A percentile compares a stretch with the other conserved stretches of the same genome.
Evolutionary conservation across 2,329 filamentous ascomycete genomes (phyloP).

Genomic region (Colletotrichum simmondsii): DNA sequence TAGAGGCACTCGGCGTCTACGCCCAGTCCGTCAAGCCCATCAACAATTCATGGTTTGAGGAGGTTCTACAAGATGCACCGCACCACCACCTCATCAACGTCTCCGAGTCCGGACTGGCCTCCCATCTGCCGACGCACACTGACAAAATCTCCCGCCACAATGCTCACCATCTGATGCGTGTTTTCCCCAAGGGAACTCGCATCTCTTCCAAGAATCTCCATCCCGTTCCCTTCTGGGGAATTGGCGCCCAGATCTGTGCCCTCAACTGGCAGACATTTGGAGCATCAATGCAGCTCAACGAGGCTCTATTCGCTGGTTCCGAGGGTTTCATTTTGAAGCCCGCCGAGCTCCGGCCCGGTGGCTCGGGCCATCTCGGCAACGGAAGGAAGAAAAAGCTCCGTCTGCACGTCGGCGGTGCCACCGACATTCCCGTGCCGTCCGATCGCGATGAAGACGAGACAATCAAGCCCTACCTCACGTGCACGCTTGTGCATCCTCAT

Average conservation of each 20-base stretch:
- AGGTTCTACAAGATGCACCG: constrained; percentile 63
- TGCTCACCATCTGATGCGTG: constrained; percentile 74
- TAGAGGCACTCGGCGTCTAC: constrained; percentile 74
- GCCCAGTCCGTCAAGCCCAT: constrained; percentile 76
- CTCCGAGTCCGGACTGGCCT: constrained; percentile 68
- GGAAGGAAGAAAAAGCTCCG: constrained; percentile 58
- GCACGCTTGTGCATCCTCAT: constrained; percentile 70
- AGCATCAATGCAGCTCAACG: constrained; percentile 73
- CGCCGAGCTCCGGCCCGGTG: constrained; percentile 65
- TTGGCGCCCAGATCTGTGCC: constrained; percentile 76
- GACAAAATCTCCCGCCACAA: constrained; percentile 69
- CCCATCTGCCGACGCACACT: constrained; percentile 59
- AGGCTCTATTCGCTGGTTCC: constrained; percentile 73
- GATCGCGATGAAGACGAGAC: constrained; percentile 59
- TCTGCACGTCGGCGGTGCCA: constrained; percentile 71
- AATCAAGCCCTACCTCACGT: constrained; percentile 73
- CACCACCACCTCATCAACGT: constrained; percentile 77
- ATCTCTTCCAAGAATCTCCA: constrained; percentile 74
- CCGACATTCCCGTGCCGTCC: constrained; percentile 66
- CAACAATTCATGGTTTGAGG: constrained; percentile 73
- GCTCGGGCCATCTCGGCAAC: constrained; percentile 59
- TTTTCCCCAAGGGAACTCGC: constrained; percentile 75
- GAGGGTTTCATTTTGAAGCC: constrained; percentile 76
- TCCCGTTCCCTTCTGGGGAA: constrained; percentile 72
- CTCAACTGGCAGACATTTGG: constrained; percentile 78